These are phyloP conservation scores for Fusarium chuoi DNA, from an alignment of 2,329 filamentous ascomycete genomes.

Conservation along the genomic window DNA sequence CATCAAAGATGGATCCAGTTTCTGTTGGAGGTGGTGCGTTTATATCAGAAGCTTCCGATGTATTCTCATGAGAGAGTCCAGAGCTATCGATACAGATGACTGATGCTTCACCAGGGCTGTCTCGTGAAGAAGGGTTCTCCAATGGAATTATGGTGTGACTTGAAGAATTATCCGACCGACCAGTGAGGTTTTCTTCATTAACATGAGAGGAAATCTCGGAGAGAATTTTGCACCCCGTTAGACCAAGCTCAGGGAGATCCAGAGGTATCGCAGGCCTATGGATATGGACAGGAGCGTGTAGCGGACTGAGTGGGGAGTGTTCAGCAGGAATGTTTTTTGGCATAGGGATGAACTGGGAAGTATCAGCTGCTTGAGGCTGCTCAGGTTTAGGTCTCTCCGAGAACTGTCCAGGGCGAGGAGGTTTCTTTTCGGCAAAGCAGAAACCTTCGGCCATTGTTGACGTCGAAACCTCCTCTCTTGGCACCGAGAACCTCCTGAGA, in stretches of 20 bases:
- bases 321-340: not conserved
- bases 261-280: slow-evolving; percentile 9
- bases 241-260: slow-evolving; percentile 32
- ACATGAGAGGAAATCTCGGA: not conserved
- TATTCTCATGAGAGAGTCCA: not conserved
- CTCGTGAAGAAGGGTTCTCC: not conserved
- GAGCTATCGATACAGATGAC: not conserved
- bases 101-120: not conserved
- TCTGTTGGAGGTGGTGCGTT: not conserved
- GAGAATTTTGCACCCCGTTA: not conserved
- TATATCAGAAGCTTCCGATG: not conserved
- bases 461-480: slow-evolving; percentile 36
- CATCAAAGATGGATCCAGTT: not conserved
- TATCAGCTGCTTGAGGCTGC: not conserved
- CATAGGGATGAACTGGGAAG: not conserved
- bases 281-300: not conserved
- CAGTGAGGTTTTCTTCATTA: not conserved
- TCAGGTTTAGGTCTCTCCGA: slow-evolving; percentile 28
- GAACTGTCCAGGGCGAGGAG: slow-evolving; percentile 38
- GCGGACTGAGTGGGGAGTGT: not conserved
- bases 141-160: not conserved
- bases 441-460: slow-evolving; percentile 38
- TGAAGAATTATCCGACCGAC: not conserved
- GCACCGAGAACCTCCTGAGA: slow-evolving; percentile 21
- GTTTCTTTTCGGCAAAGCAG: slow-evolving; percentile 31